These are phyloP conservation scores for Quaeritorhiza haematococci DNA, from an alignment of 371 early-diverging fungal species.

Conservation along the genomic window DNA sequence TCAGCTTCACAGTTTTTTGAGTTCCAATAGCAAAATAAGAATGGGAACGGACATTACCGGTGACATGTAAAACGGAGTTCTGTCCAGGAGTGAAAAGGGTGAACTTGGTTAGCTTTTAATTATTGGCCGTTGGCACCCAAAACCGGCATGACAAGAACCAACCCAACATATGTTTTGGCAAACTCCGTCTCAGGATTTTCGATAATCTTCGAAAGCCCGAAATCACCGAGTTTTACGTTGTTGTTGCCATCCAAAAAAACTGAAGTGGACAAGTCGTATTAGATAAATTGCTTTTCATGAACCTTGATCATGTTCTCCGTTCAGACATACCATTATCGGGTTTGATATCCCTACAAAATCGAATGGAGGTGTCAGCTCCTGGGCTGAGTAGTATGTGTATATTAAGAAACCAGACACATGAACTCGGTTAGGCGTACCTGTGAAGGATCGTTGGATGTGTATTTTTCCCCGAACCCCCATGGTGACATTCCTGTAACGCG, in stretches of 20 bases:
- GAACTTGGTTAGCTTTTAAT: too few species aligned
- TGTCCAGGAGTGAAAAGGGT: too few species aligned
- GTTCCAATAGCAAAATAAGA: too few species aligned
- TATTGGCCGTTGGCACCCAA: background rate
- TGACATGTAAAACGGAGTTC: conserved; percentile 75
- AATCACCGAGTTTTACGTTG: conserved; percentile 69
- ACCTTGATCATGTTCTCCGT: background rate
- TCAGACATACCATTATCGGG: conserved; percentile 56
- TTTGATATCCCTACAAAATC: conserved; percentile 57
- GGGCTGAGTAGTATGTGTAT: too few species aligned
- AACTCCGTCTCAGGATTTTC: conserved; percentile 49
- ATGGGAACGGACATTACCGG: conserved; percentile 43
- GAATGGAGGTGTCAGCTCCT: conserved; percentile 11
- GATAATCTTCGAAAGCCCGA: conserved; percentile 59
- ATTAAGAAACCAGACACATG: too few species aligned
- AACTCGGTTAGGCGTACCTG: too few species aligned
- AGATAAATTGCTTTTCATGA: background rate
- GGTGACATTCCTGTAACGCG: conserved; percentile 65
- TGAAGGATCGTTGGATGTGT: conserved; percentile 28
- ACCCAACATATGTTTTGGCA: conserved; percentile 69
- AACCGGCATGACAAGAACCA: conserved; percentile 5
- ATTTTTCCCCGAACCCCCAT: conserved; percentile 23
- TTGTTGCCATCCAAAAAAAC: conserved; percentile 54
- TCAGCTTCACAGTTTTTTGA: background rate
- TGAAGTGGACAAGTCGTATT: conserved; percentile 5